Percentiles rank a stretch among this genome's conserved stretches.
phyloP scores from a whole-genome alignment of 2,329 filamentous ascomycete genomes.

The Colletotrichum sp. region DNA sequence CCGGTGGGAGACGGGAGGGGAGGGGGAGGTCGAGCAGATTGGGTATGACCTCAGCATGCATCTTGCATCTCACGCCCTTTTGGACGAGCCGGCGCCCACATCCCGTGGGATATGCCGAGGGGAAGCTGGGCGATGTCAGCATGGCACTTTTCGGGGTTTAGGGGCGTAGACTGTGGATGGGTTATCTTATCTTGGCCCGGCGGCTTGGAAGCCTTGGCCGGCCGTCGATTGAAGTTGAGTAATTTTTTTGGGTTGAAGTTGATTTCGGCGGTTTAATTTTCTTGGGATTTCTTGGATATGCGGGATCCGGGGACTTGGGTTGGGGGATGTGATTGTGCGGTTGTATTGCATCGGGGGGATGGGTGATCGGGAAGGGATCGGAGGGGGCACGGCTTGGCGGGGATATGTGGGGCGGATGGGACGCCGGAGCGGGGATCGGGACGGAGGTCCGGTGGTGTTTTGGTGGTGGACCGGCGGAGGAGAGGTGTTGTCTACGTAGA shows the following conservation, averaged over 20 bases:
- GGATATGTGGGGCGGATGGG: neutral
- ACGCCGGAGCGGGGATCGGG: neutral
- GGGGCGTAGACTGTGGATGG: accelerated
- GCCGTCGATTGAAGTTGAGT: too few relatives aligned
- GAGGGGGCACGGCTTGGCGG: neutral
- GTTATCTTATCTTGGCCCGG: neutral
- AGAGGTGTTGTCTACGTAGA: too few relatives aligned
- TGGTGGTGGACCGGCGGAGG: neutral
- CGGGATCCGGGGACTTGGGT: neutral
- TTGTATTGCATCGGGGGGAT: neutral
- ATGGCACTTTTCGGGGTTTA: neutral
- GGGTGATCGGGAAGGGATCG: neutral
- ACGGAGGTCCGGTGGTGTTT: neutral
- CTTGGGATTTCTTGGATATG: neutral
- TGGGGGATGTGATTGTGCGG: neutral
- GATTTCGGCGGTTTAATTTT: neutral
- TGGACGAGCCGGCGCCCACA: neutral
- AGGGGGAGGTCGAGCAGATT: neutral
- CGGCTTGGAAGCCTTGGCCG: neutral
- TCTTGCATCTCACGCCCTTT: neutral
- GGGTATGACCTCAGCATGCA: neutral
- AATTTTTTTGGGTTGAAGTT: neutral
- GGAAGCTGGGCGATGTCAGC: neutral
- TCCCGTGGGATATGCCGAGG: neutral
- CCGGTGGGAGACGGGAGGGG: neutral